Evolutionary conservation across 805 yeast species (phyloP).

Genomic region (Trichomonascus vanleenenianus): DNA sequence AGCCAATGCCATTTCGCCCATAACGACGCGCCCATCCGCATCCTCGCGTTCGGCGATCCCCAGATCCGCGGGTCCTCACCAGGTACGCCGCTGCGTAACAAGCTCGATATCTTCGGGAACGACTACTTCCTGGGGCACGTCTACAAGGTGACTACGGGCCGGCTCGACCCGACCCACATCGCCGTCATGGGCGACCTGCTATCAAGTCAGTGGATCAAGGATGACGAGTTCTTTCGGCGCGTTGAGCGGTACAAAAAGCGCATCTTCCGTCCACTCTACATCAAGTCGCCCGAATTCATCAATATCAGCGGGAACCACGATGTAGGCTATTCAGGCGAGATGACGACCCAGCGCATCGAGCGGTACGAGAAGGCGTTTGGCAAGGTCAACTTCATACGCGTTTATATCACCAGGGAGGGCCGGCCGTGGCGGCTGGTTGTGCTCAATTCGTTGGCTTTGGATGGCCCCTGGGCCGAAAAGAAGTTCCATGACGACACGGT

Average conservation of each 20-base stretch:
- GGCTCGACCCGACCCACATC: conserved; percentile 69
- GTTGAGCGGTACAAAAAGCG: conserved; percentile 47
- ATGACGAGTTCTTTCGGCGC: conserved; percentile 75
- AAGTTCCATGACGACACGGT: conserved; percentile 60
- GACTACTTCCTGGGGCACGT: conserved; percentile 86
- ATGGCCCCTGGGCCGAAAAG: conserved; percentile 81
- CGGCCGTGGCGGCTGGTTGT: conserved; percentile 72
- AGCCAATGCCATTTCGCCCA: conserved; percentile 1
- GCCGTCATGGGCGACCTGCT: conserved; percentile 90
- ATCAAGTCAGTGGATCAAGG: conserved; percentile 91
- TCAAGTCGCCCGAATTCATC: conserved; percentile 35
- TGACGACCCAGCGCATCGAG: conserved; percentile 83
- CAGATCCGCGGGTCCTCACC: conserved; percentile 89
- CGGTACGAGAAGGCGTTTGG: conserved; percentile 74
- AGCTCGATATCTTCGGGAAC: conserved; percentile 82
- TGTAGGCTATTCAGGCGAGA: conserved; percentile 91
- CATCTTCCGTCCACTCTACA: conserved; percentile 23
- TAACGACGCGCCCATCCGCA: conserved; percentile 35
- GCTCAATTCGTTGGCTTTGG: conserved; percentile 71
- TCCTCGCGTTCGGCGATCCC: conserved; percentile 91
- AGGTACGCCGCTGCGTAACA: conserved; percentile 57
- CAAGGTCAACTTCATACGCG: conserved; percentile 60
- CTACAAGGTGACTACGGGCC: conserved; percentile 51
- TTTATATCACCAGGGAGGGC: conserved; percentile 37
- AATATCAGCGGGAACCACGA: conserved; percentile 95